phyloP scores from a whole-genome alignment of 257 asterid species.

The Verbena officinalis region DNA sequence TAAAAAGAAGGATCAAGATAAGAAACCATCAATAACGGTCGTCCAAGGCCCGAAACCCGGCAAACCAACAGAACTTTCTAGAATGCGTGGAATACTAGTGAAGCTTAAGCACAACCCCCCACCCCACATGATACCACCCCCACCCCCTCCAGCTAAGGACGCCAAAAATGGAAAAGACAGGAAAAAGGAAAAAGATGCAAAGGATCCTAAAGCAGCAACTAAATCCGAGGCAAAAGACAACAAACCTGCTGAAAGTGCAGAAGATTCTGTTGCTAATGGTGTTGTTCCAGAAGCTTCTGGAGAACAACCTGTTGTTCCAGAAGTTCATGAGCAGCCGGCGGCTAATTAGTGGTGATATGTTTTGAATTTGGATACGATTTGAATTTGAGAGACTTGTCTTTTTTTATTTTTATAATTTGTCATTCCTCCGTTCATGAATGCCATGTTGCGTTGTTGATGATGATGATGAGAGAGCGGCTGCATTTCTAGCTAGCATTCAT shows the following conservation, averaged over 20 bases:
- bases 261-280: slow-evolving; percentile 47
- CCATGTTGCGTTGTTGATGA: not conserved
- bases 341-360: slow-evolving; percentile 33
- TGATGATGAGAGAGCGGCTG: slow-evolving; percentile 11
- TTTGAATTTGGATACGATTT: not conserved
- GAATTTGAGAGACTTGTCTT: not conserved
- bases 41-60: slow-evolving; percentile 96
- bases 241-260: slow-evolving; percentile 39
- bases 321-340: slow-evolving; percentile 45
- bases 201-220: slow-evolving; percentile 28
- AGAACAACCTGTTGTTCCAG: slow-evolving; percentile 46
- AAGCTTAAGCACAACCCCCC: slow-evolving; percentile 94
- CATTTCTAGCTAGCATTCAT: not conserved
- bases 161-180: slow-evolving; percentile 50
- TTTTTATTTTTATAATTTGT: slow-evolving; percentile 9
- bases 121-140: slow-evolving; percentile 88
- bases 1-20: slow-evolving; percentile 84
- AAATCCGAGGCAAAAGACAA: slow-evolving; percentile 31
- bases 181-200: slow-evolving; percentile 39
- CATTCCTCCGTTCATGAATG: slow-evolving; percentile 9
- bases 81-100: slow-evolving; percentile 85
- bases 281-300: slow-evolving; percentile 40
- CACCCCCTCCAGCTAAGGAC: slow-evolving; percentile 74
- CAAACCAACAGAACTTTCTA: slow-evolving; percentile 88
- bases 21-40: slow-evolving; percentile 80